Evolutionary conservation across 192 early-diverging fungal species (phyloP).

Genomic region (Coemansia guatemalensis): DNA sequence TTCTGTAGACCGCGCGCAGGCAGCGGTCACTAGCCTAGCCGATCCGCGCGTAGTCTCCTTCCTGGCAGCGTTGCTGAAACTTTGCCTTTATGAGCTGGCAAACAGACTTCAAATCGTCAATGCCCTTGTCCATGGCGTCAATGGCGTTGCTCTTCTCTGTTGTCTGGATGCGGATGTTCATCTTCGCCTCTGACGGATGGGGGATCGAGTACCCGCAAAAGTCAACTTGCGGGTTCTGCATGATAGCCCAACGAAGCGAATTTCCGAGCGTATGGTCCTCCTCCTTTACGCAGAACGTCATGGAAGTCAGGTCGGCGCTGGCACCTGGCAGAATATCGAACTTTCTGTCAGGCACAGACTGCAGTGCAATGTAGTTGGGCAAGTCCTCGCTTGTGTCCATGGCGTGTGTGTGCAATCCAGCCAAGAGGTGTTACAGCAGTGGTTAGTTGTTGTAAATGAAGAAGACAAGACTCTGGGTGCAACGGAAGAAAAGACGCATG

Average conservation of each 20-base stretch:
- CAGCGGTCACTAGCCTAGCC: neutral
- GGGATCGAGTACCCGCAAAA: slow-evolving; percentile 98
- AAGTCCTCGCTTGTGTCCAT: slow-evolving; percentile 21
- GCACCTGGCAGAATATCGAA: slow-evolving; percentile 56
- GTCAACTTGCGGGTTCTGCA: slow-evolving; percentile 90
- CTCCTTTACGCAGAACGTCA: slow-evolving; percentile 86
- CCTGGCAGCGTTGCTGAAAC: slow-evolving; percentile 61
- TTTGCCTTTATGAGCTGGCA: slow-evolving; percentile 65
- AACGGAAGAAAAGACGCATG: neutral
- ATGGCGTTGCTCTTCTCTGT: slow-evolving; percentile 72
- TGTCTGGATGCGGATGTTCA: slow-evolving; percentile 94
- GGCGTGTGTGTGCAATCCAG: neutral
- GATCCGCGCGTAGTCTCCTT: slow-evolving; percentile 57
- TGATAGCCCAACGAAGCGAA: slow-evolving; percentile 85
- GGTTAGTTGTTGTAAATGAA: neutral
- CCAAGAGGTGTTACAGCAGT: neutral
- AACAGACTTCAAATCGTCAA: slow-evolving; percentile 77
- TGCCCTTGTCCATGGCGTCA: slow-evolving; percentile 81
- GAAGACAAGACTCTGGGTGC: neutral
- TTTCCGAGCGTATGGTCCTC: slow-evolving; percentile 99
- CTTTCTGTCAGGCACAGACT: slow-evolving; percentile 39
- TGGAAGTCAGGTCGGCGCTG: slow-evolving; percentile 67
- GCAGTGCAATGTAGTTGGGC: slow-evolving; percentile 39
- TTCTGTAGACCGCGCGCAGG: neutral
- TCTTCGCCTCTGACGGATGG: slow-evolving; percentile 92